Evolutionary conservation across 1,139 yeast species (phyloP).

Genomic region (Meyerozyma guilliermondii): DNA sequence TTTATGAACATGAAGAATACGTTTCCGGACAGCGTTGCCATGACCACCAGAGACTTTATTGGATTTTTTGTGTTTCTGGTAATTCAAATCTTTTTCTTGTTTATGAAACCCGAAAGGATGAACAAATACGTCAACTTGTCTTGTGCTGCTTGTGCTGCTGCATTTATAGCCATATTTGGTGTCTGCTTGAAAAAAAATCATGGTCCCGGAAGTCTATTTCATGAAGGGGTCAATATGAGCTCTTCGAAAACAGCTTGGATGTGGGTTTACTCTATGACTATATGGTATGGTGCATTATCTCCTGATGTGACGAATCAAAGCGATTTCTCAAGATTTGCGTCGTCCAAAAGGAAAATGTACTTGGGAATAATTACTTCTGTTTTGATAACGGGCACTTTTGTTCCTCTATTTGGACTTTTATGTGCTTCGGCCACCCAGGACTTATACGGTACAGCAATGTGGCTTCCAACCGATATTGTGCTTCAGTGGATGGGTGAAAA

Average conservation of each 20-base stretch:
- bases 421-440: slow-evolving; percentile 28
- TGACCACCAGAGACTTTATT: slow-evolving; percentile 19
- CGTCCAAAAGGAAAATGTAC: slow-evolving; percentile 9
- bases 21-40: slow-evolving; percentile 15
- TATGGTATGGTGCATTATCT: slow-evolving; percentile 5
- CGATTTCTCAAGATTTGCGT: slow-evolving; percentile 12
- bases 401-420: slow-evolving; percentile 17
- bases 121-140: slow-evolving; percentile 2
- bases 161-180: slow-evolving; percentile 2
- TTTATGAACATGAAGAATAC: slow-evolving; percentile 10
- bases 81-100: slow-evolving; percentile 2
- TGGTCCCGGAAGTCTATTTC: slow-evolving; percentile 2
- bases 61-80: slow-evolving; percentile 11
- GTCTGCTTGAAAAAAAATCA: slow-evolving; percentile 2
- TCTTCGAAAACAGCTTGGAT: slow-evolving; percentile 5
- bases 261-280: slow-evolving; percentile 5
- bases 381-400: slow-evolving; percentile 16
- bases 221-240: background rate
- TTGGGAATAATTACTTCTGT: slow-evolving; percentile 13
- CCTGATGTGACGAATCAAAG: slow-evolving; percentile 5
- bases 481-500: slow-evolving; percentile 19
- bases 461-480: slow-evolving; percentile 33
- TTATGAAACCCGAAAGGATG: slow-evolving; percentile 3
- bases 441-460: slow-evolving; percentile 20
- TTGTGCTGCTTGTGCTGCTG: slow-evolving; percentile 1